These are phyloP conservation scores for Zea luxurians DNA, from an alignment of 176 grass and related monocot species.

Conservation along the genomic window DNA sequence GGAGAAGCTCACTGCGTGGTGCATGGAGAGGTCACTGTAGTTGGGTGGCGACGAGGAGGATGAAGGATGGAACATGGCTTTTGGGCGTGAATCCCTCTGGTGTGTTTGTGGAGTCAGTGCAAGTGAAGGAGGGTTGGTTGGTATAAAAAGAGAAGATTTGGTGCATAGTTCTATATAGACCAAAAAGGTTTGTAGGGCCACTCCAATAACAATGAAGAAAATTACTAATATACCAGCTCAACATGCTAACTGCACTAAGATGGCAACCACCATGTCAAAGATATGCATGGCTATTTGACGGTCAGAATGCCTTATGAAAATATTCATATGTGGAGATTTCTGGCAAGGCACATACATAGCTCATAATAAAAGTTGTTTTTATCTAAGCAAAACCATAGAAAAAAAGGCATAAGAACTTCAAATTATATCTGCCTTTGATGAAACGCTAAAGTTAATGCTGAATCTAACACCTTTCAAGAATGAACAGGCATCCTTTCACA, in stretches of 20 bases:
- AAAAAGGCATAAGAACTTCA: conserved; percentile 35
- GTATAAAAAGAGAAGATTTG: conserved; percentile 49
- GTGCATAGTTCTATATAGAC: conserved; percentile 13
- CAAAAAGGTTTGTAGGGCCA: conserved; percentile 31
- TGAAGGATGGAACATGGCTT: conserved; percentile 61
- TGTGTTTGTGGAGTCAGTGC: conserved; percentile 31
- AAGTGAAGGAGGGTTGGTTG: conserved; percentile 40
- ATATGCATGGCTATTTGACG: conserved; percentile 2
- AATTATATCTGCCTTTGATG: conserved; percentile 25
- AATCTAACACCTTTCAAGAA: conserved; percentile 31
- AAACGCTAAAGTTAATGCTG: conserved; percentile 34
- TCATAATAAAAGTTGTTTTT: conserved; percentile 30
- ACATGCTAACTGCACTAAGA: conserved; percentile 21
- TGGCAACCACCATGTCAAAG: conserved; percentile 17
- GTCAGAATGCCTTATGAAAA: background rate
- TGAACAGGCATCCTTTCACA: conserved; percentile 27
- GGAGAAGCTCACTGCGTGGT: conserved; percentile 44
- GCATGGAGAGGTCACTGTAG: conserved; percentile 38
- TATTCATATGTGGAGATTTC: conserved; percentile 14
- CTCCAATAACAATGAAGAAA: conserved; percentile 31
- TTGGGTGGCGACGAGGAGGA: conserved; percentile 34
- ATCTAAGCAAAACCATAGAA: conserved; percentile 24
- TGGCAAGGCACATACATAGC: conserved; percentile 34
- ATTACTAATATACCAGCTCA: conserved; percentile 32
- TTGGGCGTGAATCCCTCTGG: conserved; percentile 36